Evolutionary conservation across 108 stramenopile genomes (phyloP), one percentile per base, ranked within the genome.

Genomic region (Fistulifera solaris): DNA sequence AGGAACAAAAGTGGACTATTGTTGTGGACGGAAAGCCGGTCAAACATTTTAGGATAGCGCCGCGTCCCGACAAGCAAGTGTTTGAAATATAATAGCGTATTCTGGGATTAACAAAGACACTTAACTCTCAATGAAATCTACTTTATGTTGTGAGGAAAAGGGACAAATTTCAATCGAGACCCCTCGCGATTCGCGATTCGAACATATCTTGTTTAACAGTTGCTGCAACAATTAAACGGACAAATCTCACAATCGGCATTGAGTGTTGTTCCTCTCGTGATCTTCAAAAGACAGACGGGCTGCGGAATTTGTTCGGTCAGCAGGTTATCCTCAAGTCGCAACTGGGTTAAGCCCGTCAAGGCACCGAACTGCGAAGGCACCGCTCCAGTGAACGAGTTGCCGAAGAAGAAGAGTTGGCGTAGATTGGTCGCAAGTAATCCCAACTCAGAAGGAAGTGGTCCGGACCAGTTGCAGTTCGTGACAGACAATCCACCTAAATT

Each of bases 201-300:
- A n/a, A n/a, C n/a, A n/a, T n/a, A n/a, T n/a, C n/a, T n/a, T n/a
- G n/a, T 35, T 35, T 35, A 35, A 35, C 31, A 35, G 31, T 35
- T 35, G 31, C 31, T 35, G 31, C 31, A 35, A 35, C 31, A 35
- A 35, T 35, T 35, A 8, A 35, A 35, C n/a, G 44, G 44, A 10
- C 44, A 46, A 22, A 21, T 46, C 11, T 10, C 44, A 38, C 53
- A 54, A 38, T 54, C 53, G 4, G 53, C 53, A 23, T 39, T 27
- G 2, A 54, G 35, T 19, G 17, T 38, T 5, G 27, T 38, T 1
- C 27, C n/a, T 21, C 16, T 1, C 16, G 31, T 19, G 16, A 54
- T 35, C 18, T 19, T 23, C 53, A 54, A 27, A 15, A 13, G 25
- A 12, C 53, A 54, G 14, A 54, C 31, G 10, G 12, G 27, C 27